Evolutionary conservation across 2,329 filamentous ascomycete species (phyloP).

Genomic region (Tolypocladium amazonense): DNA sequence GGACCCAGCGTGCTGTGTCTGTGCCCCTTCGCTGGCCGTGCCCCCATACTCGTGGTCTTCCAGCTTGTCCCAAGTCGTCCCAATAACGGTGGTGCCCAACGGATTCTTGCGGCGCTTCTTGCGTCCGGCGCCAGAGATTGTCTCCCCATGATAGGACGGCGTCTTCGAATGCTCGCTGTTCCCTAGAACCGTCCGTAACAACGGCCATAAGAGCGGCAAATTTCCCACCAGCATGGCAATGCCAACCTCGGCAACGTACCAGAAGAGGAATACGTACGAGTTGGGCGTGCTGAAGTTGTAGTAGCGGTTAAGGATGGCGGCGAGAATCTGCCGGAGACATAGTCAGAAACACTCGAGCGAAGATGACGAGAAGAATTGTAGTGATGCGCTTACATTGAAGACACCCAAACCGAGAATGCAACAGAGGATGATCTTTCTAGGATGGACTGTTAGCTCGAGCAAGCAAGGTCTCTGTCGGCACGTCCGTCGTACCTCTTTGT

Average conservation of each 20-base stretch:
- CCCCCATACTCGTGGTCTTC: constrained; percentile 13
- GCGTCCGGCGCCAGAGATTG: constrained; percentile 6
- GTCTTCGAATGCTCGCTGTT: constrained; percentile 10
- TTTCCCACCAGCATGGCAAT: constrained; percentile 52
- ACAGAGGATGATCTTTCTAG: constrained; percentile 40
- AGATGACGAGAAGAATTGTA: neutral
- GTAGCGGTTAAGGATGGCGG: constrained; percentile 49
- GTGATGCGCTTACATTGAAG: constrained; percentile 22
- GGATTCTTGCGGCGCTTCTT: constrained; percentile 5
- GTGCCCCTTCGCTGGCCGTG: neutral
- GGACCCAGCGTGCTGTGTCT: neutral
- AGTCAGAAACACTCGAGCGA: neutral
- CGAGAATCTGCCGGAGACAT: constrained; percentile 34
- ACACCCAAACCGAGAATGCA: constrained; percentile 45
- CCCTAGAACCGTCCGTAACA: constrained; percentile 34
- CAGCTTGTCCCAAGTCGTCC: constrained; percentile 17
- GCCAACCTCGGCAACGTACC: constrained; percentile 49
- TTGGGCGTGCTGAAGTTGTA: constrained; percentile 49
- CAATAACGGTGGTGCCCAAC: constrained; percentile 8
- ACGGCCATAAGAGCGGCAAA: constrained; percentile 47
- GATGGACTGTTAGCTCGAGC: neutral
- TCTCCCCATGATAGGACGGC: constrained; percentile 12
- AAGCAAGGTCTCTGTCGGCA: neutral
- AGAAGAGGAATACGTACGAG: constrained; percentile 44
- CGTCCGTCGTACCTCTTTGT: constrained; percentile 11